Conservation (phyloP, 1,139 yeast genomes). For the Groenewaldozyma sp. region DNA sequence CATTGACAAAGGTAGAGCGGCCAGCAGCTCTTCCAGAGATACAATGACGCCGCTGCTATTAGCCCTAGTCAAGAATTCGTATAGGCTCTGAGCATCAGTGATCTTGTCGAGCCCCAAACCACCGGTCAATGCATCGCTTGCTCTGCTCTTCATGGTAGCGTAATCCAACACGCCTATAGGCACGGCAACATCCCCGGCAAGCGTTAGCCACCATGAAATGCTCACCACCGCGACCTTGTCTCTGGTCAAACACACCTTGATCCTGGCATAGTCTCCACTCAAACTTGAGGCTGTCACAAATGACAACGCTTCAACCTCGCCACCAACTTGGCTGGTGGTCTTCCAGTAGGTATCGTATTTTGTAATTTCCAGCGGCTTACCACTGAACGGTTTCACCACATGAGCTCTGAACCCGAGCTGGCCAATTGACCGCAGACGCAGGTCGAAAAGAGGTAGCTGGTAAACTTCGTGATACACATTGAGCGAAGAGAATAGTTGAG, state of each 20-base stretch:
- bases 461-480: constrained; percentile 23
- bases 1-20: constrained; percentile 45
- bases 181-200: constrained; percentile 42
- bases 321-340: constrained; percentile 48
- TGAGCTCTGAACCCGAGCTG: constrained; percentile 70
- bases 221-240: constrained; percentile 86
- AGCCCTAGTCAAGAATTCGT: constrained; percentile 26
- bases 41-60: constrained; percentile 35
- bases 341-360: constrained; percentile 97
- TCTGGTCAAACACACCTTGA: constrained; percentile 60
- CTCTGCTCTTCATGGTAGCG: constrained; percentile 14
- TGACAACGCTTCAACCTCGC: constrained; percentile 39
- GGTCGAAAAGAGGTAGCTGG: constrained; percentile 72
- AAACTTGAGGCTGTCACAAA: constrained; percentile 89
- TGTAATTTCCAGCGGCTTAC: constrained; percentile 76
- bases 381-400: constrained; percentile 82
- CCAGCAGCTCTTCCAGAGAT: constrained; percentile 55
- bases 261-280: constrained; percentile 66
- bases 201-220: constrained; percentile 52
- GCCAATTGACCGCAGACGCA: constrained; percentile 75
- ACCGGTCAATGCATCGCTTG: constrained; percentile 8
- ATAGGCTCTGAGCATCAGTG: constrained; percentile 20
- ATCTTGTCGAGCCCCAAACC: constrained; percentile 26
- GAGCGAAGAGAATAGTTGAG: constrained; percentile 38
- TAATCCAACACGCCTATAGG: constrained; percentile 39